These are phyloP conservation scores for Drechslera avenae DNA, from an alignment of 2,329 filamentous ascomycete species.

Conservation along the genomic window DNA sequence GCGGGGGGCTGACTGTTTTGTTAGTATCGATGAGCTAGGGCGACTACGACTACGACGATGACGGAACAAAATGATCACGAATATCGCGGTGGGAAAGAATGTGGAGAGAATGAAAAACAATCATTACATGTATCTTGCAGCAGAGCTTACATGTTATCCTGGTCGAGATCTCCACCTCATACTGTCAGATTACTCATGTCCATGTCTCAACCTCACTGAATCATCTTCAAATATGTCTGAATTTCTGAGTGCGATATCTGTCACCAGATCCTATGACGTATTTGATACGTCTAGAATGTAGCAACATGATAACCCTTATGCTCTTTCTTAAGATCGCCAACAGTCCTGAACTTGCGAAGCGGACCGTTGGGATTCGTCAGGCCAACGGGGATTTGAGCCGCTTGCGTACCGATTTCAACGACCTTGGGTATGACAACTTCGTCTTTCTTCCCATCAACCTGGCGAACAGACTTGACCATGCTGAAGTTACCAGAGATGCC, in stretches of 20 bases:
- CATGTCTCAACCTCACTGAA: neutral
- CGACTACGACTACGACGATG: too few relatives aligned
- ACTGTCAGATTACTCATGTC: neutral
- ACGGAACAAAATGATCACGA: too few relatives aligned
- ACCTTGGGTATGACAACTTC: neutral
- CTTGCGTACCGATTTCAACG: neutral
- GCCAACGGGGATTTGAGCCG: slow-evolving; percentile 5
- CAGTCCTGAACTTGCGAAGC: slow-evolving; percentile 20
- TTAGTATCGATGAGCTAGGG: neutral
- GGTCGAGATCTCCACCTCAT: neutral
- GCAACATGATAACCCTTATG: slow-evolving; percentile 1
- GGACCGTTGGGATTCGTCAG: slow-evolving; percentile 24
- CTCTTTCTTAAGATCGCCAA: slow-evolving; percentile 23
- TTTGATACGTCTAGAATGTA: neutral
- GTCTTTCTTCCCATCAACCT: slow-evolving; percentile 21
- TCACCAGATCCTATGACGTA: too few relatives aligned
- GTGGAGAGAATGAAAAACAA: too few relatives aligned
- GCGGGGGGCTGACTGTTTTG: neutral
- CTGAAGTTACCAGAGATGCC: slow-evolving; percentile 36
- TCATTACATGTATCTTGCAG: too few relatives aligned
- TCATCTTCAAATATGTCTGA: neutral
- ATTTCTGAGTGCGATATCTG: neutral
- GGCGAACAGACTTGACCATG: slow-evolving; percentile 32
- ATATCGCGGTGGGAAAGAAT: too few relatives aligned
- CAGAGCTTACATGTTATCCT: too few relatives aligned